phyloP scores from a whole-genome alignment of 2,329 filamentous ascomycete genomes.

The Chalara sp. region DNA sequence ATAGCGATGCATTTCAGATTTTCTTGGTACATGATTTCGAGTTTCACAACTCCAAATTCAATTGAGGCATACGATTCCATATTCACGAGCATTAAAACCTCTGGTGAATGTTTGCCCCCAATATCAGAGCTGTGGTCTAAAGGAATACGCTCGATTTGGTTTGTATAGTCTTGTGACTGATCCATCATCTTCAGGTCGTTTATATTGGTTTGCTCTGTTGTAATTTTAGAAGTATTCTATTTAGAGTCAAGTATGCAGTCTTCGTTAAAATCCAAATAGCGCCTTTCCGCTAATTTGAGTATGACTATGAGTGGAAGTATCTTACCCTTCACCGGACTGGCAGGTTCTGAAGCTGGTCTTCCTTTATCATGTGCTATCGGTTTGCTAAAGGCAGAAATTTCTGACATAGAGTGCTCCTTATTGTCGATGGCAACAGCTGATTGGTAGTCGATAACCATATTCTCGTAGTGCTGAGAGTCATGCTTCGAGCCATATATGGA shows the following conservation, averaged over 20 bases:
- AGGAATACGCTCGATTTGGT: neutral
- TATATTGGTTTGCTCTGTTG: neutral
- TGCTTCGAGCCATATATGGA: slow-evolving; percentile 5
- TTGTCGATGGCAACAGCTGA: slow-evolving; percentile 4
- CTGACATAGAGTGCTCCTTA: neutral
- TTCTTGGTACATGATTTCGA: slow-evolving; percentile 6
- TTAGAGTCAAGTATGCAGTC: neutral
- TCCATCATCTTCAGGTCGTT: neutral
- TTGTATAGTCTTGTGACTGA: neutral
- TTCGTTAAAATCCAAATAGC: neutral
- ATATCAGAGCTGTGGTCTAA: neutral
- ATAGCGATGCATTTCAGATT: slow-evolving; percentile 8
- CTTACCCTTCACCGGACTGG: neutral
- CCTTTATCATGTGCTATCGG: neutral
- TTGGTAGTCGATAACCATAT: slow-evolving; percentile 5
- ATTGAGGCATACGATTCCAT: slow-evolving; percentile 5
- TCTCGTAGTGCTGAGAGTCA: slow-evolving; percentile 1
- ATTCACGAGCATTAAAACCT: neutral
- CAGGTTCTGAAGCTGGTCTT: neutral
- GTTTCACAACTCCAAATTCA: slow-evolving; percentile 6
- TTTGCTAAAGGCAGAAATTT: neutral
- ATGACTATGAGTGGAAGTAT: neutral
- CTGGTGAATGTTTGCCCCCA: neutral
- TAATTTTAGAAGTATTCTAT: neutral
- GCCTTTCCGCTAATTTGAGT: neutral